Evolutionary conservation across 495 filamentous ascomycete genomes (phyloP).

Genomic region (Choiromyces venosus): DNA sequence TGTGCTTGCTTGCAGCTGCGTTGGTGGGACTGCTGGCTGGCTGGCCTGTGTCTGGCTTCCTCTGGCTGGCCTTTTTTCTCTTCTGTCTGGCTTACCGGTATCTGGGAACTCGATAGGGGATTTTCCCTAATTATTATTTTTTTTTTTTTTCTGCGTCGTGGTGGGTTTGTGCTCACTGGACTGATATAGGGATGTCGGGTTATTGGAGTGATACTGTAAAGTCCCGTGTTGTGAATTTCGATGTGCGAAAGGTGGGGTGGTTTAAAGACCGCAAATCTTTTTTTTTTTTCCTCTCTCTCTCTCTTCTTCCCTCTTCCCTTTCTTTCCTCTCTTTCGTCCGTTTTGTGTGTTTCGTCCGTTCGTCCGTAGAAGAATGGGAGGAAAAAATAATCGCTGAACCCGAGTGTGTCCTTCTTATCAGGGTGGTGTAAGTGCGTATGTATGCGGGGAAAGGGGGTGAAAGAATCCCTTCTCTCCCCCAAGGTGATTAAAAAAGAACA

Average conservation of each 20-base stretch:
- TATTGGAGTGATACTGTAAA: conserved; percentile 4
- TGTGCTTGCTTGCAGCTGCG: conserved; percentile 4
- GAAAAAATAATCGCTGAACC: background rate
- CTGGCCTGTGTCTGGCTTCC: no score
- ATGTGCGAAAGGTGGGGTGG: background rate
- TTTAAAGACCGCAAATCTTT: background rate
- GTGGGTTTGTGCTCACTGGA: background rate
- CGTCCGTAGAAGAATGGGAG: background rate
- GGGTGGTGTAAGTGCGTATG: background rate
- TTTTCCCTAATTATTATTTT: background rate
- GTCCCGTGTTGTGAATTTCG: background rate
- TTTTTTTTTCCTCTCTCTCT: background rate
- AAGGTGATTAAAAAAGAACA: background rate
- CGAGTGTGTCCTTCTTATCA: background rate
- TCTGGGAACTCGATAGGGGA: conserved; percentile 3
- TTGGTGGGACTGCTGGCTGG: conserved; percentile 1
- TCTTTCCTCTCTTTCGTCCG: background rate
- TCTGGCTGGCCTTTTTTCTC: conserved; percentile 1
- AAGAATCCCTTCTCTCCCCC: background rate
- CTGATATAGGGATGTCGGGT: background rate
- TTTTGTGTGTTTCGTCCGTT: background rate
- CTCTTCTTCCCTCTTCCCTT: background rate
- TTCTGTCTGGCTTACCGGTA: conserved; percentile 4
- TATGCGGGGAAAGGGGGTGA: background rate
- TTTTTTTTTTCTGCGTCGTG: background rate